phyloP scores from a whole-genome alignment of 2,329 filamentous ascomycete genomes.

The Colletotrichum destructivum region DNA sequence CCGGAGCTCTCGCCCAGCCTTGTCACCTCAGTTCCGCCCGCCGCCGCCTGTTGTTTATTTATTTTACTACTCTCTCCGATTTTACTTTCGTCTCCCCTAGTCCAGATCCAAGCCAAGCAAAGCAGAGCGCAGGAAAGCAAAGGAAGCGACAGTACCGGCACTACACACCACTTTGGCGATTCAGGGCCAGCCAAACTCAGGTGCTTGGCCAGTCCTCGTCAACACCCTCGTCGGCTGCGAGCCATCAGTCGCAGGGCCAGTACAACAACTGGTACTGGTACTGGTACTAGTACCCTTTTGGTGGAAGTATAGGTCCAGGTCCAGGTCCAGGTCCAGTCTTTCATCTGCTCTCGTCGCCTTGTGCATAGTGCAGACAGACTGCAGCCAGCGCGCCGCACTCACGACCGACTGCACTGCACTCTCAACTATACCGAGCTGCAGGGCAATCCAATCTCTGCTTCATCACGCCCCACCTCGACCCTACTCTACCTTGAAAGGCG shows the following conservation, averaged over 20 bases:
- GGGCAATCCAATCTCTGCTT: slow-evolving; percentile 38
- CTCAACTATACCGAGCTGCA: slow-evolving; percentile 37
- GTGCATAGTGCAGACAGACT: background rate
- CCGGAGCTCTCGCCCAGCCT: slow-evolving; percentile 13
- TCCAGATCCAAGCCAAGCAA: slow-evolving; percentile 16
- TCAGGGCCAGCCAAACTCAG: slow-evolving; percentile 4
- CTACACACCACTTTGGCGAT: slow-evolving; percentile 9
- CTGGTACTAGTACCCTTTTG: slow-evolving; percentile 19
- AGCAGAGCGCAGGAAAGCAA: background rate
- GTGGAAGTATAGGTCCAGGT: slow-evolving; percentile 12
- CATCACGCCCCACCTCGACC: slow-evolving; percentile 36
- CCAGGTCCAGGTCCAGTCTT: slow-evolving; percentile 1
- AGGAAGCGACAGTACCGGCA: background rate
- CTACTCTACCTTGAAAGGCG: slow-evolving; percentile 38
- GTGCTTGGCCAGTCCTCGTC: slow-evolving; percentile 10
- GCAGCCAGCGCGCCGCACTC: background rate
- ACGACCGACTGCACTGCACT: slow-evolving; percentile 9
- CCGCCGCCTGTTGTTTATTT: background rate
- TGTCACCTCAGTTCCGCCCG: slow-evolving; percentile 23
- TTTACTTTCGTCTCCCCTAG: background rate
- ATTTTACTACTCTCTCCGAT: background rate
- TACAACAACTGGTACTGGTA: slow-evolving; percentile 24
- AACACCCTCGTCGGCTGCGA: slow-evolving; percentile 21
- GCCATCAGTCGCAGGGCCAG: slow-evolving; percentile 2
- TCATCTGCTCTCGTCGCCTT: slow-evolving; percentile 1